These are phyloP conservation scores for Cyclocybe aegerita DNA, from an alignment of 768 basidiomycete species.

Conservation along the genomic window DNA sequence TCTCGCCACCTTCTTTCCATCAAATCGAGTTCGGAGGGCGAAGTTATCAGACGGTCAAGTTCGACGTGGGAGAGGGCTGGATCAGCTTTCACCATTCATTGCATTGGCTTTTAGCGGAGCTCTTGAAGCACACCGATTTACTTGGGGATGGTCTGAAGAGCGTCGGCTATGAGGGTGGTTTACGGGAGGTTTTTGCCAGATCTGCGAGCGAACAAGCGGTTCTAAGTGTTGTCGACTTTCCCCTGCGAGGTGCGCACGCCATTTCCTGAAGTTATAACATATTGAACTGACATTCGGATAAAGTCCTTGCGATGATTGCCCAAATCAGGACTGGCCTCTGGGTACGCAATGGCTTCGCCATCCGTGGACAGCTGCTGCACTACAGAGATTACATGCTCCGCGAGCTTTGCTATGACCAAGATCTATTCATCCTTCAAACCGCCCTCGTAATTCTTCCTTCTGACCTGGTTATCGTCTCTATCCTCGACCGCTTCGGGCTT, in stretches of 20 bases:
- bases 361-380: constrained; percentile 91
- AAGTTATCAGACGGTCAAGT: constrained; percentile 64
- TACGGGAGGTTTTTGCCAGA: constrained; percentile 61
- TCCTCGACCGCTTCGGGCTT: constrained; percentile 89
- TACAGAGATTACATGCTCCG: constrained; percentile 96
- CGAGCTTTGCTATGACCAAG: constrained; percentile 96
- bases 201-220: constrained; percentile 67
- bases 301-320: constrained; percentile 88
- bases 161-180: constrained; percentile 51
- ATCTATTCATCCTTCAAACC: constrained; percentile 84
- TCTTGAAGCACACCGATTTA: constrained; percentile 79
- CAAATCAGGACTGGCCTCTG: constrained; percentile 95
- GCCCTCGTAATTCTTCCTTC: constrained; percentile 80
- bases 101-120: constrained; percentile 87
- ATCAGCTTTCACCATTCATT: constrained; percentile 93
- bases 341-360: constrained; percentile 96
- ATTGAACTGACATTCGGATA: constrained; percentile 2
- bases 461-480: constrained; percentile 74
- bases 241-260: constrained; percentile 69
- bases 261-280: background rate
- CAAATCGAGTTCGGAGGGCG: constrained; percentile 62
- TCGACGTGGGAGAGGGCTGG: constrained; percentile 78
- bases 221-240: constrained; percentile 82
- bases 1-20: constrained; percentile 62
- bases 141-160: constrained; percentile 52